phyloP scores from a whole-genome alignment of 129 eudicot genomes.

The Centaurea solstitialis region DNA sequence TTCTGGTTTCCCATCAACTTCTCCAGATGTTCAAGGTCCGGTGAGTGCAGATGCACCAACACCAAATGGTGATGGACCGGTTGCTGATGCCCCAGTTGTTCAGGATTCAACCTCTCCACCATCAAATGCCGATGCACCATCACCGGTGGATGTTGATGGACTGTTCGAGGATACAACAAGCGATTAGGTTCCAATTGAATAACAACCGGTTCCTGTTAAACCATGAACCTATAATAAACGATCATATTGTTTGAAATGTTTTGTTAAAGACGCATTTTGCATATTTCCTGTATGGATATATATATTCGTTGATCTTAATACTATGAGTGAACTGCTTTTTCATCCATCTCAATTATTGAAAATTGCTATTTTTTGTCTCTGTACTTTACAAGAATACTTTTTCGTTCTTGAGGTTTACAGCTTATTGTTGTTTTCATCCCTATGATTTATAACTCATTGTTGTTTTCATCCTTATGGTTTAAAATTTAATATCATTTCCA shows the following conservation, averaged over 20 bases:
- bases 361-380: background rate
- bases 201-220: background rate
- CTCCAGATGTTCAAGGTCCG: background rate
- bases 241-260: background rate
- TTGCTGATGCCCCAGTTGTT: background rate
- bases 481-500: too few relatives aligned
- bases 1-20: background rate
- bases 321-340: background rate
- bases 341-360: too few relatives aligned
- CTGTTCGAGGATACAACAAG: constrained; percentile 5
- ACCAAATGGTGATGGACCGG: constrained; percentile 10
- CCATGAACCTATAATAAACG: background rate
- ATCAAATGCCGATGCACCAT: background rate
- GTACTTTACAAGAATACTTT: too few relatives aligned
- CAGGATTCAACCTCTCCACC: background rate
- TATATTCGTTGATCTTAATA: background rate
- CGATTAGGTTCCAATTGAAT: background rate
- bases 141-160: background rate
- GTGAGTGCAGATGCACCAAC: constrained; percentile 2
- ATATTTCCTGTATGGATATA: background rate
- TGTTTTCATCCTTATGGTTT: background rate
- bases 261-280: background rate
- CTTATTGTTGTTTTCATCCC: background rate
- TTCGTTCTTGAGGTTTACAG: background rate
- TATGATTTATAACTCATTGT: background rate